Conservation (phyloP, 768 basidiomycete species). For the Lactifluus piperatus region DNA sequence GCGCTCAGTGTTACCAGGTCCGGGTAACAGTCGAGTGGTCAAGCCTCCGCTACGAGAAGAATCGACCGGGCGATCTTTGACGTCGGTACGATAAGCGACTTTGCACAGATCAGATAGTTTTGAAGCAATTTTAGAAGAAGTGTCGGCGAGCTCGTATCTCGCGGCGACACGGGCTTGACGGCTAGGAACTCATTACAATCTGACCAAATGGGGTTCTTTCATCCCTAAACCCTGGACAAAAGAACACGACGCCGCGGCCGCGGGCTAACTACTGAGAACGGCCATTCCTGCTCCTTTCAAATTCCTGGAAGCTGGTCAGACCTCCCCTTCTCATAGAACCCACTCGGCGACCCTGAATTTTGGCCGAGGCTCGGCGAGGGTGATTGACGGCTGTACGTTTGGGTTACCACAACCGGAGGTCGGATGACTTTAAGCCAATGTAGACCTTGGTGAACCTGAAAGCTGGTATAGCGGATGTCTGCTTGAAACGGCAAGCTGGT, state of each 20-base stretch:
- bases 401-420: not conserved
- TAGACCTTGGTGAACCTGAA: not conserved
- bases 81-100: not conserved
- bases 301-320: not conserved
- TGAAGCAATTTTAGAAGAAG: no score
- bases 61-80: not conserved
- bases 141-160: no score
- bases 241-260: not conserved
- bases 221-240: not conserved
- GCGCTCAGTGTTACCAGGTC: no score
- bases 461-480: not conserved
- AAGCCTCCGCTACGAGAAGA: not conserved
- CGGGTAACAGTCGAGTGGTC: not conserved
- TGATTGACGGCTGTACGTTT: not conserved
- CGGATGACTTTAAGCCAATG: not conserved
- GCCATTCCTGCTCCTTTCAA: not conserved
- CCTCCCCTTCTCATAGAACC: not conserved
- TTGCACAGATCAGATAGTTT: not conserved
- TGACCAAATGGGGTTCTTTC: not conserved
- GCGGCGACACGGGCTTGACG: not conserved
- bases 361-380: not conserved
- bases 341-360: not conserved
- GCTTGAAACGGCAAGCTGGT: not conserved
- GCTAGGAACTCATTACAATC: not conserved
- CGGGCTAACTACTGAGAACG: not conserved